phyloP scores from a whole-genome alignment of 1,284 basidiomycete genomes.

The Tetrapyrgos nigripes region DNA sequence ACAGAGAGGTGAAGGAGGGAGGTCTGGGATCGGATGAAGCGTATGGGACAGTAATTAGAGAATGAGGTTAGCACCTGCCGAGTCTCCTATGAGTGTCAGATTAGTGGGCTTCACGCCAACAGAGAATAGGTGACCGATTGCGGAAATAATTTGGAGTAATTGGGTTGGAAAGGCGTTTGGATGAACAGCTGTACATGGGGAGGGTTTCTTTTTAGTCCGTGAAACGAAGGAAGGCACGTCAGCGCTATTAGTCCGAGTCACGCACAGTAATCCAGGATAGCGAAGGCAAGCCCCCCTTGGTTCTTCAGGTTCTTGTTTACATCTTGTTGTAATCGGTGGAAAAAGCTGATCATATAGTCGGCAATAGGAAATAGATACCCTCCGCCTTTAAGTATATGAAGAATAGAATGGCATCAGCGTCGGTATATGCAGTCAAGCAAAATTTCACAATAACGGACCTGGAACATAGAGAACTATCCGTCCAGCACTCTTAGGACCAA shows the following conservation, averaged over 20 bases:
- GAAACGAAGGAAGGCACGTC: too few relatives aligned
- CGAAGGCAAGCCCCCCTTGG: not conserved
- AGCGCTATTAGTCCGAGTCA: too few relatives aligned
- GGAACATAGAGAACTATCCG: slow-evolving; percentile 8
- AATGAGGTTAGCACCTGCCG: slow-evolving; percentile 16
- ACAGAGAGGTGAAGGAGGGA: not conserved
- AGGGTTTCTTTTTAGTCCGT: not conserved
- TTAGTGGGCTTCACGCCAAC: not conserved
- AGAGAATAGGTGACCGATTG: slow-evolving; percentile 5
- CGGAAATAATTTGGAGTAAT: slow-evolving; percentile 4
- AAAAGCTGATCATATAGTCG: slow-evolving; percentile 10
- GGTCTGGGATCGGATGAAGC: slow-evolving; percentile 10
- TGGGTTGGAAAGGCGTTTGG: slow-evolving; percentile 14
- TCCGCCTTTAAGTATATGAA: slow-evolving; percentile 8
- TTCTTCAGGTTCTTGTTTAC: not conserved
- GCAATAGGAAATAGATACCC: slow-evolving; percentile 11
- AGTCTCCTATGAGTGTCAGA: slow-evolving; percentile 18
- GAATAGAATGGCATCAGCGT: not conserved
- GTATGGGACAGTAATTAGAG: slow-evolving; percentile 14
- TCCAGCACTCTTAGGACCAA: slow-evolving; percentile 4
- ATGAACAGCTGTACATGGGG: slow-evolving; percentile 3
- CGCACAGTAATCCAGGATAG: slow-evolving; percentile 15
- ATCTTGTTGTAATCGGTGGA: slow-evolving; percentile 5
- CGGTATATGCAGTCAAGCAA: not conserved
- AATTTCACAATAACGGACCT: not conserved